These are phyloP conservation scores for Fusarium mundagurra DNA, from an alignment of 2,329 filamentous ascomycete species.

Conservation along the genomic window DNA sequence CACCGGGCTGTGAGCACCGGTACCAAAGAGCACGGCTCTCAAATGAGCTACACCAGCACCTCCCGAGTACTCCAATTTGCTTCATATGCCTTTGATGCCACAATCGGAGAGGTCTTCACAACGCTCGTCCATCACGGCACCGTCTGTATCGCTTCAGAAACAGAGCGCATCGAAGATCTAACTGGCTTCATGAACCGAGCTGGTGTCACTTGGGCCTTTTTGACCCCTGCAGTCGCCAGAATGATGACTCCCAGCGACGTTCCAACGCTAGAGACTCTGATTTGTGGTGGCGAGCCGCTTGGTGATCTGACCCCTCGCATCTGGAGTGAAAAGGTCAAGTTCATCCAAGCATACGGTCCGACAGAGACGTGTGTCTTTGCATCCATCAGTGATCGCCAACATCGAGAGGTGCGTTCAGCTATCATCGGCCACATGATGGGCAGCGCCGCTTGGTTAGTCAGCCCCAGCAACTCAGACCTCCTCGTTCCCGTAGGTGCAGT, in stretches of 20 bases:
- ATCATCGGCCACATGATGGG: not conserved
- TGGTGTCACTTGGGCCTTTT: not conserved
- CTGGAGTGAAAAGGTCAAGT: conserved; percentile 16
- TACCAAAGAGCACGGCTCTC: not conserved
- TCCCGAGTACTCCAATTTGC: not conserved
- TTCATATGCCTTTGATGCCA: not conserved
- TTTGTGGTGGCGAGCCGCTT: not conserved
- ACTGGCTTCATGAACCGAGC: not conserved
- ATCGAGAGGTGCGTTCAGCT: not conserved
- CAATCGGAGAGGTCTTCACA: not conserved
- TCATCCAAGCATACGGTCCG: conserved; percentile 39
- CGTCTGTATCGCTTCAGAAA: not conserved
- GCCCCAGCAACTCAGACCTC: not conserved
- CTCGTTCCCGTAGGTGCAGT: not conserved
- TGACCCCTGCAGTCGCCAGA: not conserved
- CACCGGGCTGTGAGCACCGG: not conserved
- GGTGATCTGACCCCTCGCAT: conserved; percentile 1
- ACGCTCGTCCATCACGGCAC: not conserved
- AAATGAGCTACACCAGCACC: not conserved
- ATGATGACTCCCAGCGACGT: not conserved
- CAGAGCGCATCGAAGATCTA: not conserved
- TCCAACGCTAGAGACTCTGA: not conserved
- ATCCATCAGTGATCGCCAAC: conserved; percentile 9
- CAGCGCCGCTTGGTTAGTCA: not conserved
- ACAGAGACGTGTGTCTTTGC: conserved; percentile 25